Evolutionary conservation across 2,329 filamentous ascomycete species (phyloP).

Genomic region (Penicillium sp.): DNA sequence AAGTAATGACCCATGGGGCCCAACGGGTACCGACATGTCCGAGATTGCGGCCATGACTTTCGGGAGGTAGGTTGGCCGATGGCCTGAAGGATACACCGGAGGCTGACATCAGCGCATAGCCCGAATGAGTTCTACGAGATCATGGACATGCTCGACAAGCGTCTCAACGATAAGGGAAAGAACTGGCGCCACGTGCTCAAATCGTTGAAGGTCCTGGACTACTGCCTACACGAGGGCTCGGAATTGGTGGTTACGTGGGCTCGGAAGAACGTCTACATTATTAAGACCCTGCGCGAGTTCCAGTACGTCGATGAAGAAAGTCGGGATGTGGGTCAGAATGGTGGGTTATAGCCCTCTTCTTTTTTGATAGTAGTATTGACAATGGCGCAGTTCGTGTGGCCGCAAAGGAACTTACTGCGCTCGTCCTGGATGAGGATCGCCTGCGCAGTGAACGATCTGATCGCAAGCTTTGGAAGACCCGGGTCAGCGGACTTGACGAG

Average conservation of each 20-base stretch:
- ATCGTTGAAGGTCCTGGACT: constrained; percentile 95
- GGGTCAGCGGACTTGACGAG: constrained; percentile 90
- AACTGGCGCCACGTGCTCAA: constrained; percentile 99
- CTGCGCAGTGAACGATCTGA: constrained; percentile 86
- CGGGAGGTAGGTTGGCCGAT: constrained; percentile 71
- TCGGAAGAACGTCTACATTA: constrained; percentile 96
- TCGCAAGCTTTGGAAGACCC: constrained; percentile 93
- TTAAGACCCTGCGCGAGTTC: constrained; percentile 97
- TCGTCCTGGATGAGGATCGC: constrained; percentile 92
- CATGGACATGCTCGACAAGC: constrained; percentile 99
- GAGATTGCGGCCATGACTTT: constrained; percentile 98
- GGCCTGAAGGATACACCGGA: neutral
- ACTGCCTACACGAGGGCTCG: constrained; percentile 95
- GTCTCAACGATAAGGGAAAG: constrained; percentile 98
- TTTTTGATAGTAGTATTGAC: neutral
- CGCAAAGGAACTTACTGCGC: constrained; percentile 88
- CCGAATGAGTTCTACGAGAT: constrained; percentile 98
- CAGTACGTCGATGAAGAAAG: constrained; percentile 95
- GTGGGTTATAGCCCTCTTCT: constrained; percentile 53
- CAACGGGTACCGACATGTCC: constrained; percentile 96
- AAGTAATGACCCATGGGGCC: constrained; percentile 98
- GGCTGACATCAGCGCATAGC: constrained; percentile 48
- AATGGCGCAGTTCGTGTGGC: constrained; percentile 75
- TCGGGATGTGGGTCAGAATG: constrained; percentile 92
- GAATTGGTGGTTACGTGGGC: constrained; percentile 97